Conservation (phyloP, 768 basidiomycete genomes). For the Phaeolepiota aurea region DNA sequence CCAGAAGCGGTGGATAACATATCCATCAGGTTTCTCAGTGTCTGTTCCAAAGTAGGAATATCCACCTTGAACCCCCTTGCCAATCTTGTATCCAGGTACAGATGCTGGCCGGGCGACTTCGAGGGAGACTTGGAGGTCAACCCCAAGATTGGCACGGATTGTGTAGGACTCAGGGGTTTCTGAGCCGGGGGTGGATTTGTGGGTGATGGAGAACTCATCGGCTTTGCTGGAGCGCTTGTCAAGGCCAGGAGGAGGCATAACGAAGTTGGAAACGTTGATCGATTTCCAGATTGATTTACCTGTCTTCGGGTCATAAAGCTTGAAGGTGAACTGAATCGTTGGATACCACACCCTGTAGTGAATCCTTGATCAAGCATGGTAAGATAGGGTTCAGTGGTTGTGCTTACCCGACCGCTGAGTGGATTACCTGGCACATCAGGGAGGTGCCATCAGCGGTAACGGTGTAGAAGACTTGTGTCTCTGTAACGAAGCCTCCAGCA, state of each 20-base stretch:
- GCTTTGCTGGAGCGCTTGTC: constrained; percentile 85
- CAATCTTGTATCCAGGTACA: constrained; percentile 87
- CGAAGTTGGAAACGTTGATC: constrained; percentile 75
- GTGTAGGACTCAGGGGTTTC: constrained; percentile 71
- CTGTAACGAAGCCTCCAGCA: constrained; percentile 77
- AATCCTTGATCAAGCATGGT: constrained; percentile 7
- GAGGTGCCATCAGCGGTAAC: constrained; percentile 72
- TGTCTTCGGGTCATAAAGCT: constrained; percentile 72
- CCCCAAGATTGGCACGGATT: constrained; percentile 70
- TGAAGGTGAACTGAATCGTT: constrained; percentile 90
- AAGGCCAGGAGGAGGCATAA: constrained; percentile 61
- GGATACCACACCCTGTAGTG: constrained; percentile 78
- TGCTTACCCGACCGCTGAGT: constrained; percentile 82
- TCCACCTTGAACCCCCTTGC: constrained; percentile 82
- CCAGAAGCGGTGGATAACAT: constrained; percentile 90
- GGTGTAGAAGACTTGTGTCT: constrained; percentile 86
- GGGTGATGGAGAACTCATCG: constrained; percentile 74
- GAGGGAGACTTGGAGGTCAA: constrained; percentile 75
- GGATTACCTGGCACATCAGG: constrained; percentile 79
- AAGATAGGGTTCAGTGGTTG: constrained; percentile 3
- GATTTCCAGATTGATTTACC: constrained; percentile 79
- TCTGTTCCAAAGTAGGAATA: constrained; percentile 82
- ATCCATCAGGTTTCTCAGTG: constrained; percentile 63
- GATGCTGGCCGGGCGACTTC: constrained; percentile 59
- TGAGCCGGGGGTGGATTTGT: constrained; percentile 44